phyloP scores from a whole-genome alignment of 139 green algal species.

The Micromonas commoda region DNA sequence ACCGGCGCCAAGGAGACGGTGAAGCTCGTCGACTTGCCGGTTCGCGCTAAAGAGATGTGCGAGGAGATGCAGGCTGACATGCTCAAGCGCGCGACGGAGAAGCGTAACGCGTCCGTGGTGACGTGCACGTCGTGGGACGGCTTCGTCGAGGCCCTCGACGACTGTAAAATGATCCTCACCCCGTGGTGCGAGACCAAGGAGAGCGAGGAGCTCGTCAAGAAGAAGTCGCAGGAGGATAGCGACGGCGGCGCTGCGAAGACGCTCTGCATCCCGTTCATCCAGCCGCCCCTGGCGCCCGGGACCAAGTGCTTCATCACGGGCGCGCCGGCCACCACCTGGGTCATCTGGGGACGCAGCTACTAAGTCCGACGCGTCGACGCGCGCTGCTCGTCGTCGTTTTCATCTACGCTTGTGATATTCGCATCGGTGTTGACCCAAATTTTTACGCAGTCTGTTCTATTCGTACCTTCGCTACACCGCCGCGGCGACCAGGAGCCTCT shows the following conservation, averaged over 20 bases:
- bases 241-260: constrained; percentile 90
- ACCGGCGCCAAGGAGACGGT: constrained; percentile 84
- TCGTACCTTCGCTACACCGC: no score
- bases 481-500: no score
- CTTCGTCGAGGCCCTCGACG: constrained; percentile 84
- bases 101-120: constrained; percentile 58
- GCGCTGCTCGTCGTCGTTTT: no score
- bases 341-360: constrained; percentile 90
- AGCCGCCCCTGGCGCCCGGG: constrained; percentile 76
- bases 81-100: constrained; percentile 50
- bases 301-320: constrained; percentile 85
- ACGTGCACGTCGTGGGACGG: constrained; percentile 75
- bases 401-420: no score
- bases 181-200: constrained; percentile 80
- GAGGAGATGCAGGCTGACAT: constrained; percentile 82
- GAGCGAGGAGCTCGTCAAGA: constrained; percentile 88
- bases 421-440: no score
- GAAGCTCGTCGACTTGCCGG: constrained; percentile 62
- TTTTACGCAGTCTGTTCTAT: no score
- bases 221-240: constrained; percentile 56
- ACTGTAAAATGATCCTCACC: constrained; percentile 84
- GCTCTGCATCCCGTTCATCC: constrained; percentile 90
- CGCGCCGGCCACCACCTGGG: constrained; percentile 93
- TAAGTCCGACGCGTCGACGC: no score
- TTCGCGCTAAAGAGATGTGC: constrained; percentile 56